Evolutionary conservation across 1,284 basidiomycete genomes (phyloP).

Genomic region (Xerocomus nothofagi): DNA sequence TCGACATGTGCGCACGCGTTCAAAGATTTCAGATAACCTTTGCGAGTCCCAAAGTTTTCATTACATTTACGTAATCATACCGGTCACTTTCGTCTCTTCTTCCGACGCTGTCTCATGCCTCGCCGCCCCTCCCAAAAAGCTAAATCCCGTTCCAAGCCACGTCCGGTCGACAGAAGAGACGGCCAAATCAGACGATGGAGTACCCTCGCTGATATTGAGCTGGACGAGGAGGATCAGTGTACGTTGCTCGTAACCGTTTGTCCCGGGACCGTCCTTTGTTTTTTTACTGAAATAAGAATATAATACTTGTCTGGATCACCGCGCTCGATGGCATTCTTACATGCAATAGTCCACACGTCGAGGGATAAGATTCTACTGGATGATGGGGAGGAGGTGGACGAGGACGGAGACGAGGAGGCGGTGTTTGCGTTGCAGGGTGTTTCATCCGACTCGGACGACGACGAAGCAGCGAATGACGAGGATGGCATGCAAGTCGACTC

Average conservation of each 20-base stretch:
- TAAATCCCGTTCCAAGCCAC: conserved; percentile 33
- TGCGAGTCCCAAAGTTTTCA: not conserved
- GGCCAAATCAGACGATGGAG: conserved; percentile 64
- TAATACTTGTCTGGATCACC: not conserved
- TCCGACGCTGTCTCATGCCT: conserved; percentile 19
- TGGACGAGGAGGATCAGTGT: conserved; percentile 80
- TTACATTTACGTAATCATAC: conserved; percentile 26
- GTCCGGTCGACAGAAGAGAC: conserved; percentile 51
- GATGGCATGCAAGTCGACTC: conserved; percentile 52
- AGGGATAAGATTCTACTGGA: conserved; percentile 81
- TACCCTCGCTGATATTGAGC: conserved; percentile 59
- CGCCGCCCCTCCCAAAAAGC: conserved; percentile 25
- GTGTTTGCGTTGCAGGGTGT: conserved; percentile 39
- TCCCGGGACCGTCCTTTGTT: not conserved
- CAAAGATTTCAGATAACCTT: too few species aligned
- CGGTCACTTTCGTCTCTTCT: not conserved
- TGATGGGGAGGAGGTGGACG: conserved; percentile 41
- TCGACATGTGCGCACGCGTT: conserved; percentile 16
- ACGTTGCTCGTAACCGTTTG: conserved; percentile 27
- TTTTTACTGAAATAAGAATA: conserved; percentile 1
- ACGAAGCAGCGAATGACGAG: conserved; percentile 51
- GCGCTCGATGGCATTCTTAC: not conserved
- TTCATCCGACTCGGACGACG: conserved; percentile 51
- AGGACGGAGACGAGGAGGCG: conserved; percentile 56
- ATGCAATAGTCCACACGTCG: conserved; percentile 57